A percentile compares a stretch with the other conserved stretches of the same genome.
Conservation (phyloP, 192 early-diverging fungal species). For the Podila clonocystis region DNA sequence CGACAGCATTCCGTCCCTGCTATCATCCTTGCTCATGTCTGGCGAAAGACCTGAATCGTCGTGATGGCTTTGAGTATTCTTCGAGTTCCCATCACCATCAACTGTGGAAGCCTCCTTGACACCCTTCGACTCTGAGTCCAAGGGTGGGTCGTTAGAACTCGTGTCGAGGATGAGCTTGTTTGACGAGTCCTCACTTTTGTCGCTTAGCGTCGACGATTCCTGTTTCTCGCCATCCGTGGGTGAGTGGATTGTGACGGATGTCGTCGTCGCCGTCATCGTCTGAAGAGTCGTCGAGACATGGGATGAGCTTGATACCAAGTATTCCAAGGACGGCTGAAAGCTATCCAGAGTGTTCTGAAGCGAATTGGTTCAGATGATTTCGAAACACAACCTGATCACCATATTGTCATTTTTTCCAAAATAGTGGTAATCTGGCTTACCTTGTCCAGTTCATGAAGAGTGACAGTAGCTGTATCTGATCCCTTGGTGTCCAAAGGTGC, state of each 20-base stretch:
- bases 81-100: neutral
- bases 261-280: constrained; percentile 7
- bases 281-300: constrained; percentile 1
- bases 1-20: neutral
- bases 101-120: neutral
- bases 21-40: neutral
- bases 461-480: neutral
- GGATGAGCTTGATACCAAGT: constrained; percentile 22
- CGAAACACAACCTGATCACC: neutral
- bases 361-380: constrained; percentile 39
- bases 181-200: neutral
- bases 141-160: constrained; percentile 2
- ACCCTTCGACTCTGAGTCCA: neutral
- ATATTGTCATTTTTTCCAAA: neutral
- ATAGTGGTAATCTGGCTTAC: neutral
- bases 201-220: neutral
- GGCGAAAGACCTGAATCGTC: neutral
- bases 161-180: neutral
- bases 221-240: neutral
- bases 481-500: neutral
- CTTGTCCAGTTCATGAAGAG: constrained; percentile 15
- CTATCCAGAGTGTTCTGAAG: constrained; percentile 28
- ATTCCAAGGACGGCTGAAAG: constrained; percentile 20
- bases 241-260: neutral
- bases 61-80: no score